These are phyloP conservation scores for Phytophthora litchii DNA, from an alignment of 352 stramenopile genomes.

Conservation along the genomic window DNA sequence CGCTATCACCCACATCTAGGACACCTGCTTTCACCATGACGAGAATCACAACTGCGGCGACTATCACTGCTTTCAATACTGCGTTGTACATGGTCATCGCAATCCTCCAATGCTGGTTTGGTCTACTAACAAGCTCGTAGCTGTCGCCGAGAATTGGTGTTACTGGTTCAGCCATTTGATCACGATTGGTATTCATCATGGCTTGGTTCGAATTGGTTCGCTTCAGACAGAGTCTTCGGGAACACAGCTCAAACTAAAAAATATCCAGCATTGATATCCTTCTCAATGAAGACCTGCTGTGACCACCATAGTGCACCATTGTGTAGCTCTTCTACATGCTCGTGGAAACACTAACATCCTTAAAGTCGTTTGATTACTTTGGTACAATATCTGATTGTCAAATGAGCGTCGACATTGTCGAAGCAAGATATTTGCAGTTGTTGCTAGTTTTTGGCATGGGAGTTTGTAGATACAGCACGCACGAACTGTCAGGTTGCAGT, in stretches of 20 bases:
- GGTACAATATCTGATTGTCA: neutral
- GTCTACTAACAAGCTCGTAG: neutral
- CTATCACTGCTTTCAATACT: conserved; percentile 4
- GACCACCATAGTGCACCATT: neutral
- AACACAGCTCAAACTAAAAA: conserved; percentile 1
- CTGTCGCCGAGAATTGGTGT: conserved; percentile 13
- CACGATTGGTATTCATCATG: neutral
- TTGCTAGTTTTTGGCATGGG: neutral
- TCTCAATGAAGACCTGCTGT: neutral
- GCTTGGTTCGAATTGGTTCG: neutral
- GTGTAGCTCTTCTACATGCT: no score
- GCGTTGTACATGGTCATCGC: neutral
- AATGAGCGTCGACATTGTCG: neutral
- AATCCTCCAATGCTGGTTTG: neutral
- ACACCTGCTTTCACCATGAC: conserved; percentile 4
- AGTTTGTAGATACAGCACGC: no score
- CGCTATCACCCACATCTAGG: conserved; percentile 4
- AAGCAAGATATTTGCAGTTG: no score
- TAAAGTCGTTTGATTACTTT: conserved; percentile 9
- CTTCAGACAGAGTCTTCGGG: neutral
- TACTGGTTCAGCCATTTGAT: neutral
- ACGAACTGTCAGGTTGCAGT: no score
- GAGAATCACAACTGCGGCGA: neutral
- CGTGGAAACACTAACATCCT: no score
- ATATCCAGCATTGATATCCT: neutral